Percentiles rank a stretch among this genome's conserved stretches.
These are phyloP conservation scores for Botrytis fabae DNA, from an alignment of 2,329 filamentous ascomycete species.

Conservation along the genomic window DNA sequence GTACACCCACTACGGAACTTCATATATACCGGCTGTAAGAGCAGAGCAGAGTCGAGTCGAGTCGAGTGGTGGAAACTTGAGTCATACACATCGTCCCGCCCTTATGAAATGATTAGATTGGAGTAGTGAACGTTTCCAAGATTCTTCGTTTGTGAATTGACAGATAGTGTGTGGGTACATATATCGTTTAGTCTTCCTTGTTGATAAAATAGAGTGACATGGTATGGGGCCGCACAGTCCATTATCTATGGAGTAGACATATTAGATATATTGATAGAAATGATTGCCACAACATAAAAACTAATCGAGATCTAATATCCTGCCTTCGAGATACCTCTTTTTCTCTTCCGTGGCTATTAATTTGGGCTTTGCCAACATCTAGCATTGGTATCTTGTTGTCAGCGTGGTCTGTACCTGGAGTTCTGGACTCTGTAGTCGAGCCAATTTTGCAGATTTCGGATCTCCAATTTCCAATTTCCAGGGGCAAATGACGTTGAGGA, in stretches of 20 bases:
- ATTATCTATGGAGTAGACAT: conserved; percentile 3
- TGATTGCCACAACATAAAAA: conserved; percentile 1
- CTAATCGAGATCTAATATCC: conserved; percentile 4
- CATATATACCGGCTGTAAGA: neutral
- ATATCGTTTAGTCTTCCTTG: conserved; percentile 19
- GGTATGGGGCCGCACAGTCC: conserved; percentile 14
- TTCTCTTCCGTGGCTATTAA: neutral
- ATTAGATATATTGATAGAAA: conserved; percentile 11
- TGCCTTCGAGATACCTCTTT: neutral
- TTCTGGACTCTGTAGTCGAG: neutral
- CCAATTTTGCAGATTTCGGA: neutral
- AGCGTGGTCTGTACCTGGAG: neutral
- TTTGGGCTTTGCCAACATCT: neutral
- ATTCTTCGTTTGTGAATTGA: conserved; percentile 23
- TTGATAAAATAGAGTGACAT: neutral
- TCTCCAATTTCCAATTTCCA: neutral
- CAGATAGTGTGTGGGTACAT: conserved; percentile 21
- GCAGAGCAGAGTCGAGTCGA: neutral
- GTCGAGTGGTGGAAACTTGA: neutral
- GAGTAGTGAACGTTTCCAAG: conserved; percentile 14
- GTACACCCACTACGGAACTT: conserved; percentile 4
- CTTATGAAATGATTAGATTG: neutral
- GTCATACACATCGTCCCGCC: conserved; percentile 22
- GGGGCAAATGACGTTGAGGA: neutral
- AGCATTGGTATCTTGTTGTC: neutral